These are phyloP conservation scores for Filobasidium uniguttulatum DNA, from an alignment of 1,284 basidiomycete species.

Conservation along the genomic window DNA sequence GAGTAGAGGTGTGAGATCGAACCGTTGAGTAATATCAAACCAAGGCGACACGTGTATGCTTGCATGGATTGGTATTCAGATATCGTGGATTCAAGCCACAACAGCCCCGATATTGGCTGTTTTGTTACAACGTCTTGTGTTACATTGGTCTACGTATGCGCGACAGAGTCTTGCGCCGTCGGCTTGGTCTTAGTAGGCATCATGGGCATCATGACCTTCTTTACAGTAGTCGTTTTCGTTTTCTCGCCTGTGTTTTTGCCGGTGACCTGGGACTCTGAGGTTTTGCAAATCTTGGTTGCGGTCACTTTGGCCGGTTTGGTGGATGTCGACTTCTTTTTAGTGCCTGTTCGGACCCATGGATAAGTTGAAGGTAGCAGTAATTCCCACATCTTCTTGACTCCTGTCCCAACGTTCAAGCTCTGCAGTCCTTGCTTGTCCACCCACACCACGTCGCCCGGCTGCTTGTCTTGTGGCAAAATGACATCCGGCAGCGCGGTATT, in stretches of 20 bases:
- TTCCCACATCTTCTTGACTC: constrained; percentile 3
- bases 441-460: neutral
- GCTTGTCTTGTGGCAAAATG: neutral
- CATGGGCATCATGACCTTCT: constrained; percentile 1
- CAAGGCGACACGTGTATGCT: no score
- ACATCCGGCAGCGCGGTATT: neutral
- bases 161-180: no score
- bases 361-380: neutral
- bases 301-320: neutral
- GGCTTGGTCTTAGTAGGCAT: no score
- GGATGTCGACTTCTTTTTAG: neutral
- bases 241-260: neutral
- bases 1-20: neutral
- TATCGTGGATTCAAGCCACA: no score
- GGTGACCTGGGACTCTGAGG: no score
- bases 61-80: no score
- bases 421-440: neutral
- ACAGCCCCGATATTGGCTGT: no score
- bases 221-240: neutral
- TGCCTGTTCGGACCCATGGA: no score
- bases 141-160: no score
- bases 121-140: no score
- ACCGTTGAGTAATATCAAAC: no score
- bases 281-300: no score
- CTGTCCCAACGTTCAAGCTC: neutral